Conservation (phyloP, 116 monocot genomes). For the Phalaenopsis hybrid region DNA sequence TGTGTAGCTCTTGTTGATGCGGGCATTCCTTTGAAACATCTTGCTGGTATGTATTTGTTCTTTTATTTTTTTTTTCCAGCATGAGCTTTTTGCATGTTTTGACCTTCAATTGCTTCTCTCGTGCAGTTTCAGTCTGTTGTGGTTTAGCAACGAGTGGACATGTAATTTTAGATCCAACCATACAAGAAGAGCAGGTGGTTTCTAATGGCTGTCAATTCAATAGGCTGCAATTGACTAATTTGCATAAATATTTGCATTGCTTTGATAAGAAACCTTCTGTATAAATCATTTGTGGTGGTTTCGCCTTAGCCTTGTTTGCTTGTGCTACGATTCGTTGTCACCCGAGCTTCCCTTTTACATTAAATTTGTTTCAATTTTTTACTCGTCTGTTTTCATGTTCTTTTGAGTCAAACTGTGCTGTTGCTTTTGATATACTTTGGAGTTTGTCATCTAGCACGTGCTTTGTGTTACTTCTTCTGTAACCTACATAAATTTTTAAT, state of each 20-base stretch:
- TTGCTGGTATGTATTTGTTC: no score
- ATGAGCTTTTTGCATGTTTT: no score
- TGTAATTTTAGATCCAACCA: slow-evolving; percentile 67
- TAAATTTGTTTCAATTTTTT: not conserved
- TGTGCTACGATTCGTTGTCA: not conserved
- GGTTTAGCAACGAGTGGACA: slow-evolving; percentile 49
- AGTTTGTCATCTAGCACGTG: not conserved
- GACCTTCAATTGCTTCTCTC: no score
- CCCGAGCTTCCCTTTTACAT: not conserved
- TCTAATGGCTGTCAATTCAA: not conserved
- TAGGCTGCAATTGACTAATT: not conserved
- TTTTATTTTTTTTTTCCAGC: no score
- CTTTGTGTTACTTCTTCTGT: not conserved
- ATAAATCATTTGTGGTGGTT: not conserved
- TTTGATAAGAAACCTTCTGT: slow-evolving; percentile 1
- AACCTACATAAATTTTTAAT: not conserved
- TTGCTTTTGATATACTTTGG: not conserved
- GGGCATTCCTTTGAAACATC: no score
- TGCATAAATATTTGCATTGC: not conserved
- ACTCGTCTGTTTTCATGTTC: not conserved
- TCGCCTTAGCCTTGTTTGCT: not conserved
- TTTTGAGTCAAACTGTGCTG: not conserved
- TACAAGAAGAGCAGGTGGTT: slow-evolving; percentile 69
- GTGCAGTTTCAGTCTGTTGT: slow-evolving; percentile 80
- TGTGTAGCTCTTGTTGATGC: no score